Conservation (phyloP, 2,329 filamentous ascomycete genomes). For the Aschersonia sp. region DNA sequence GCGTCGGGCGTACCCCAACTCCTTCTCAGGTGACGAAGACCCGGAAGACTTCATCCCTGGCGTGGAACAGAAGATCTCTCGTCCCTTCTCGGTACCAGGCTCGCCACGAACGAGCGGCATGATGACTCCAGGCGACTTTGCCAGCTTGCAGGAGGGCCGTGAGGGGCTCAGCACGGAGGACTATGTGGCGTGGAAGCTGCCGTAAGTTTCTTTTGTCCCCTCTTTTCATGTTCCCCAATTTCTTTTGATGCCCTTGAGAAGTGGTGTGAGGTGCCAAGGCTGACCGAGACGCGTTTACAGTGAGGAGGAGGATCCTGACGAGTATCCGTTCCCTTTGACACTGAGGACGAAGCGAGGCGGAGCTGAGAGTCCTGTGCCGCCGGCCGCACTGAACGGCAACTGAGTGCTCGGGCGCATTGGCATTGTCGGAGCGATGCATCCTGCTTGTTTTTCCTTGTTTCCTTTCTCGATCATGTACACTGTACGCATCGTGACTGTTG, state of each 20-base stretch:
- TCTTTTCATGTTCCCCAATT: neutral
- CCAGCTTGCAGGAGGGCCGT: conserved; percentile 82
- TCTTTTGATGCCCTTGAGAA: neutral
- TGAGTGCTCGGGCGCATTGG: too few species aligned
- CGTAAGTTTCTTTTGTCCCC: conserved; percentile 48
- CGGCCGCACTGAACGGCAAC: too few species aligned
- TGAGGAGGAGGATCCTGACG: too few species aligned
- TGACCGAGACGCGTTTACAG: too few species aligned
- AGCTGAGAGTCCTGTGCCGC: too few species aligned
- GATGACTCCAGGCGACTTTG: conserved; percentile 99
- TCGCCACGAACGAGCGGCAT: conserved; percentile 82
- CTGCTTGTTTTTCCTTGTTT: too few species aligned
- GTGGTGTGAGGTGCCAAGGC: too few species aligned
- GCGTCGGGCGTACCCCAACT: conserved; percentile 77
- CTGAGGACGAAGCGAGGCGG: too few species aligned
- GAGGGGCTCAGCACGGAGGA: conserved; percentile 93
- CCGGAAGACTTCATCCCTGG: conserved; percentile 86
- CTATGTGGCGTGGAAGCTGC: conserved; percentile 95
- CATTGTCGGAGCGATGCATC: too few species aligned
- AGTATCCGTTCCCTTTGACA: too few species aligned
- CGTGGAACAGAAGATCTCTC: conserved; percentile 86
- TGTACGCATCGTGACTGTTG: too few species aligned
- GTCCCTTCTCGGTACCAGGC: conserved; percentile 86
- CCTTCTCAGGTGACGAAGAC: conserved; percentile 68
- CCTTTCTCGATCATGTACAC: too few species aligned